A percentile compares a stretch with the other conserved stretches of the same genome.
phyloP scores from a whole-genome alignment of 192 early-diverging fungal genomes.

The Dissophora globulifera region DNA sequence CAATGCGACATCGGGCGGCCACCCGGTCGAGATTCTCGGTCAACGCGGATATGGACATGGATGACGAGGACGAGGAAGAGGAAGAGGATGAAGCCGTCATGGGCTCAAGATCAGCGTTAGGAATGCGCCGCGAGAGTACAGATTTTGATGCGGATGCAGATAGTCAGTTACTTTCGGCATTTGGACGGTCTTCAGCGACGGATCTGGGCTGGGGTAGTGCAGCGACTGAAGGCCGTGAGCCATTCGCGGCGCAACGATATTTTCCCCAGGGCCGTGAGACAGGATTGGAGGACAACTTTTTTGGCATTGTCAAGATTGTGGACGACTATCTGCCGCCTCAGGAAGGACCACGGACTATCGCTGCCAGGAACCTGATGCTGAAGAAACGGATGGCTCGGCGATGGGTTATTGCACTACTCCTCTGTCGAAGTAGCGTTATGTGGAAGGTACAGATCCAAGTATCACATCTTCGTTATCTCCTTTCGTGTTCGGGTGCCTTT shows the following conservation, averaged over 20 bases:
- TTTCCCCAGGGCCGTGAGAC: constrained; percentile 49
- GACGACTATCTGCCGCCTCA: constrained; percentile 39
- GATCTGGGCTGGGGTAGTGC: not conserved
- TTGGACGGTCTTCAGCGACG: not conserved
- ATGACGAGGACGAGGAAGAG: constrained; percentile 23
- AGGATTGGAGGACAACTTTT: constrained; percentile 51
- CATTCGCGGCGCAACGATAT: constrained; percentile 36
- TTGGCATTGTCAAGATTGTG: constrained; percentile 53
- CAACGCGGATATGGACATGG: constrained; percentile 16
- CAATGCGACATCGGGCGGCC: not conserved
- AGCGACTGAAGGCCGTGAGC: constrained; percentile 7
- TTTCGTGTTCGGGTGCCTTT: no score
- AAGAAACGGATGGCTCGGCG: constrained; percentile 39
- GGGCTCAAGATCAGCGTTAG: no score
- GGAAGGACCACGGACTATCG: constrained; percentile 29
- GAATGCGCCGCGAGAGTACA: no score
- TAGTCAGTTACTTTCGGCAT: not conserved
- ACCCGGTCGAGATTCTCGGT: constrained; percentile 4
- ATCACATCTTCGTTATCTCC: no score
- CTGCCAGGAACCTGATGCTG: constrained; percentile 41
- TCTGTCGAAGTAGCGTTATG: constrained; percentile 4
- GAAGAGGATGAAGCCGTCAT: not conserved
- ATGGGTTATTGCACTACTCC: constrained; percentile 11
- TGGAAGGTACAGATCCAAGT: constrained; percentile 12
- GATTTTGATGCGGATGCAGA: constrained; percentile 1